phyloP scores from a whole-genome alignment of 805 yeast species.

The Yarrowia keelungensis region DNA sequence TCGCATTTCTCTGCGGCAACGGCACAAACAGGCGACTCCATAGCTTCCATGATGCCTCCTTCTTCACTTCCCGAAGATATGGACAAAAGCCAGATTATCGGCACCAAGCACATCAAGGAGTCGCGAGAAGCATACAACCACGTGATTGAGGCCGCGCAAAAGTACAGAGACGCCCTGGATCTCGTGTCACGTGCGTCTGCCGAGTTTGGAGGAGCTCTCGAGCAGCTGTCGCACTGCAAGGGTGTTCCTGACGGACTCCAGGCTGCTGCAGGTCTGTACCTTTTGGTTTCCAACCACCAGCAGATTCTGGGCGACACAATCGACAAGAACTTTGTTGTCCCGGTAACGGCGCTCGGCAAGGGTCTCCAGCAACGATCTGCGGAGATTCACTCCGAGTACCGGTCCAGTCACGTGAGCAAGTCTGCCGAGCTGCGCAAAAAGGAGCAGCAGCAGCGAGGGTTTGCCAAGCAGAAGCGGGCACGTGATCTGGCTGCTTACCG shows the following conservation, averaged over 20 bases:
- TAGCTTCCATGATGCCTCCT: slow-evolving; percentile 11
- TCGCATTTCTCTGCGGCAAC: slow-evolving; percentile 28
- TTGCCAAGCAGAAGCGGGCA: slow-evolving; percentile 62
- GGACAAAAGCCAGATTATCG: slow-evolving; percentile 21
- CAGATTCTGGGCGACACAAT: slow-evolving; percentile 69
- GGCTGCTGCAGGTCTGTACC: slow-evolving; percentile 63
- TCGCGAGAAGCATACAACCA: slow-evolving; percentile 33
- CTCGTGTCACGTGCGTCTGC: slow-evolving; percentile 66
- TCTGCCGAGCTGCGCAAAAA: slow-evolving; percentile 61
- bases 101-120: slow-evolving; percentile 35
- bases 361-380: slow-evolving; percentile 56
- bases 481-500: slow-evolving; percentile 74
- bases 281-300: slow-evolving; percentile 77
- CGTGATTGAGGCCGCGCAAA: slow-evolving; percentile 54
- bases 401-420: slow-evolving; percentile 59
- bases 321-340: slow-evolving; percentile 61
- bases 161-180: slow-evolving; percentile 57
- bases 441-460: slow-evolving; percentile 65
- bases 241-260: slow-evolving; percentile 50
- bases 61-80: slow-evolving; percentile 11
- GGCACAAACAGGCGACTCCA: slow-evolving; percentile 22
- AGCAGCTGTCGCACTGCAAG: slow-evolving; percentile 65
- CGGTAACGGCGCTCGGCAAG: slow-evolving; percentile 56
- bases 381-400: slow-evolving; percentile 61
- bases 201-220: slow-evolving; percentile 74